Percentiles rank a stretch among this genome's conserved stretches.
These are phyloP conservation scores for Ecytonucleospora hepatopenaei DNA, from an alignment of 371 early-diverging fungal species.

Conservation along the genomic window DNA sequence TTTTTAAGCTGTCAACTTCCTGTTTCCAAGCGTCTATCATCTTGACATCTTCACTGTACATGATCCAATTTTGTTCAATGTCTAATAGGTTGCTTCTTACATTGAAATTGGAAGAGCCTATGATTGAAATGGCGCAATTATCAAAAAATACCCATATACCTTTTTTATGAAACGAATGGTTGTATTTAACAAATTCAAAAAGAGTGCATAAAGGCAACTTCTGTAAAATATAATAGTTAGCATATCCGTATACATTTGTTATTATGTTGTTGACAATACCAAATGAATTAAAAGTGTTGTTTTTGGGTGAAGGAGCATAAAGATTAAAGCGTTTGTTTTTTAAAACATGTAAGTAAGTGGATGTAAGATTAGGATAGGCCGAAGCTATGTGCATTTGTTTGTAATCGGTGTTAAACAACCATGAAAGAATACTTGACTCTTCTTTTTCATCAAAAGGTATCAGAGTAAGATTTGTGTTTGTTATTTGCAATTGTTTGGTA, in stretches of 20 bases:
- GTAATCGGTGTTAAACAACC: slow-evolving; percentile 11
- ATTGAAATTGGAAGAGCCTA: slow-evolving; percentile 49
- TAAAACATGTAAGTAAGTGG: slow-evolving; percentile 19
- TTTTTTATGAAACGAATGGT: slow-evolving; percentile 38
- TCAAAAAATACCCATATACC: slow-evolving; percentile 46
- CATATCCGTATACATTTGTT: slow-evolving; percentile 27
- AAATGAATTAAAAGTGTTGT: slow-evolving; percentile 30
- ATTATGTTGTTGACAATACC: slow-evolving; percentile 15
- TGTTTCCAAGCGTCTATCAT: background rate
- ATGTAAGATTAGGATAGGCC: slow-evolving; percentile 44
- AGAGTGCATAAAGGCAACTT: slow-evolving; percentile 5
- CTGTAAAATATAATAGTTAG: slow-evolving; percentile 6
- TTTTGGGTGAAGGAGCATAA: slow-evolving; percentile 10
- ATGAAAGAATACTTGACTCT: slow-evolving; percentile 13
- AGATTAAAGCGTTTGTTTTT: slow-evolving; percentile 15
- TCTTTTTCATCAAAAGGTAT: slow-evolving; percentile 9
- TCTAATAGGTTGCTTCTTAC: slow-evolving; percentile 32
- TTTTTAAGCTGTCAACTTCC: background rate
- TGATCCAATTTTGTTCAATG: slow-evolving; percentile 33
- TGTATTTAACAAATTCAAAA: slow-evolving; percentile 12
- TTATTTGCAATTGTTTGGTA: background rate
- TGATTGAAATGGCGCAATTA: slow-evolving; percentile 21
- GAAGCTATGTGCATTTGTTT: slow-evolving; percentile 28
- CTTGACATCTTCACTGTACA: slow-evolving; percentile 6
- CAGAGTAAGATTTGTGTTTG: background rate